Evolutionary conservation across 139 green algal genomes (phyloP).

Genomic region (Tetraselmis striata): DNA sequence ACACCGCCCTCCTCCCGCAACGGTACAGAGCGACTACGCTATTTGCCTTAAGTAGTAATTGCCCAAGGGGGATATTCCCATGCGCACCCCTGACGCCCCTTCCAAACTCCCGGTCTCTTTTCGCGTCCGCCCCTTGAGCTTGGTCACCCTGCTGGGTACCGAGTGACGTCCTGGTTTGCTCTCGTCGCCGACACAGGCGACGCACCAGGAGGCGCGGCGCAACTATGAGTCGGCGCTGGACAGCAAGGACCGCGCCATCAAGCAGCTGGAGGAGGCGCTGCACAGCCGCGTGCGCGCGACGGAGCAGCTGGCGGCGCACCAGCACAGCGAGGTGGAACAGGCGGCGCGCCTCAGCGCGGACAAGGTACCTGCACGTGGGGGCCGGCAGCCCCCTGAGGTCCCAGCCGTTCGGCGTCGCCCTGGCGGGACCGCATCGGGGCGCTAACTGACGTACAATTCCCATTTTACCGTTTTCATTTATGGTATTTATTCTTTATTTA

Average conservation of each 20-base stretch:
- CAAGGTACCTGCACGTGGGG: neutral
- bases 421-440: no score
- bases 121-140: neutral
- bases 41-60: neutral
- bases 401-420: no score
- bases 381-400: no score
- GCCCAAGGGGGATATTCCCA: neutral
- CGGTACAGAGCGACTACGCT: no score
- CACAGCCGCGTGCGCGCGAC: constrained; percentile 32
- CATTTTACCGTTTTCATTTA: no score
- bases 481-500: no score
- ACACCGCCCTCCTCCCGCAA: no score
- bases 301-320: constrained; percentile 16
- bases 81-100: neutral
- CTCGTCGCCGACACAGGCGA: neutral
- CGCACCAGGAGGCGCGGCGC: constrained; percentile 40
- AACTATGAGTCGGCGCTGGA: constrained; percentile 60
- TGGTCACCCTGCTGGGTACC: constrained; percentile 27
- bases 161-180: neutral
- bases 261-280: constrained; percentile 57
- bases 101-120: neutral
- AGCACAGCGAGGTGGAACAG: neutral
- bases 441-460: no score
- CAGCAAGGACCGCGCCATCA: constrained; percentile 57
- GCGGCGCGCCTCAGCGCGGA: neutral